Evolutionary conservation across 2,329 filamentous ascomycete genomes (phyloP).

Genomic region (Apiospora koreana): DNA sequence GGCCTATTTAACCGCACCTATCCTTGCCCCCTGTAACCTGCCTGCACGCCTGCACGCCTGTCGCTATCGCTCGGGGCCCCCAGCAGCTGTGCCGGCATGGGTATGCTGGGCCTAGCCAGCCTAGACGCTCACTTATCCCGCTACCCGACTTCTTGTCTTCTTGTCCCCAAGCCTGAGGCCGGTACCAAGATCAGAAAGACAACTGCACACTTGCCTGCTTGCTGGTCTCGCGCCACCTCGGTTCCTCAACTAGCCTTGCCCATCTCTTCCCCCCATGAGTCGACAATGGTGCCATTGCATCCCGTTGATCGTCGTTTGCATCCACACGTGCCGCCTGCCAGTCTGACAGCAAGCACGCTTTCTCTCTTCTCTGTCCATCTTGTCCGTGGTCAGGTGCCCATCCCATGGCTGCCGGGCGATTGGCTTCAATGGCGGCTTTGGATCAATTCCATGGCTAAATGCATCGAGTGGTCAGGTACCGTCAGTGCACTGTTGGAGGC

Average conservation of each 20-base stretch:
- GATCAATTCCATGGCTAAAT: background rate
- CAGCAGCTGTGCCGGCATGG: background rate
- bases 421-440: background rate
- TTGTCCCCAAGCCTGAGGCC: no score
- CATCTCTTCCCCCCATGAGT: background rate
- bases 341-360: background rate
- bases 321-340: background rate
- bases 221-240: background rate
- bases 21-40: background rate
- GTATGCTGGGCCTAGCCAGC: background rate
- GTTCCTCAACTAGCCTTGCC: background rate
- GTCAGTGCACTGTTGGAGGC: background rate
- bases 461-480: background rate
- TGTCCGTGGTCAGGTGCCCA: background rate
- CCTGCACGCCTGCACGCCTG: no score
- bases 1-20: conserved; percentile 8
- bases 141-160: background rate
- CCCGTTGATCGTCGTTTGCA: background rate
- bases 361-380: background rate
- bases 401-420: background rate
- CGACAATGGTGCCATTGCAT: conserved; percentile 4
- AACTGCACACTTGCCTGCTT: background rate
- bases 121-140: background rate
- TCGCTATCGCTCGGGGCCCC: background rate
- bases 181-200: no score